Base-by-base conservation (phyloP, 192 early-diverging fungal genomes). In the Coemansia sp. region DNA sequence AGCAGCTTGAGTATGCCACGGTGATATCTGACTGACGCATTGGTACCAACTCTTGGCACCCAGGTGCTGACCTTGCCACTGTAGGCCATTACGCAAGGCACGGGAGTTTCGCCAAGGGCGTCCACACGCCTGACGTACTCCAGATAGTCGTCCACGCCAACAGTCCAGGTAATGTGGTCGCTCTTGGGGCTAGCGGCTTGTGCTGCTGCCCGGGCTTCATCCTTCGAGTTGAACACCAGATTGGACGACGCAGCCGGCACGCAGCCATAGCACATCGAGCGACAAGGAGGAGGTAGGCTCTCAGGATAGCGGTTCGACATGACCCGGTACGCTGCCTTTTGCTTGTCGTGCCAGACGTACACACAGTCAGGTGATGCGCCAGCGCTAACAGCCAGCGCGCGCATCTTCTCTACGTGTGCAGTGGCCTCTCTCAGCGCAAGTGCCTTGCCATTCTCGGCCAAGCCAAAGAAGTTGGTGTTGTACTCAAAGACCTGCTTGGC, bases 281-380 rank as follows among this genome's bases (percentile, higher is more conserved):
- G 76, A 43, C 80, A 83, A 0, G 80, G 80, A 40, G 80, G 76
- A 22, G 70, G 24, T 33, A 83, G 67, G n/a, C 69, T 62, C 47
- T 44, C 47, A 1, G 80, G 80, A 43, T 72, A 83, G 29, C 67
- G 62, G 44, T 68, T 71, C 40, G 76, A 77, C 65, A 78, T 83
- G 31, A 83, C 67, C 10, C 80, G 75, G 68, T 73, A 83, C 2
- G 80, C 80, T 15, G 80, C 80, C 62, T 83, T 83, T 54, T 83
- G 80, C 52, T 78, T 78, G 70, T 83, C 80, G 55, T 83, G 80
- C 80, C 76, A 78, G 38, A 83, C 41, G 64, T 83, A 74, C 27
- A 78, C 80, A 60, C 80, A 70, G 62, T 74, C 75, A 12, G 78
- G 40, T 6, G 44, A 10, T 12, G 68, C 76, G 11, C 75, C 68